A percentile compares a stretch with the other conserved stretches of the same genome.
phyloP scores from a whole-genome alignment of 164 flowering plant genomes.

The Cinnamomum chago region DNA sequence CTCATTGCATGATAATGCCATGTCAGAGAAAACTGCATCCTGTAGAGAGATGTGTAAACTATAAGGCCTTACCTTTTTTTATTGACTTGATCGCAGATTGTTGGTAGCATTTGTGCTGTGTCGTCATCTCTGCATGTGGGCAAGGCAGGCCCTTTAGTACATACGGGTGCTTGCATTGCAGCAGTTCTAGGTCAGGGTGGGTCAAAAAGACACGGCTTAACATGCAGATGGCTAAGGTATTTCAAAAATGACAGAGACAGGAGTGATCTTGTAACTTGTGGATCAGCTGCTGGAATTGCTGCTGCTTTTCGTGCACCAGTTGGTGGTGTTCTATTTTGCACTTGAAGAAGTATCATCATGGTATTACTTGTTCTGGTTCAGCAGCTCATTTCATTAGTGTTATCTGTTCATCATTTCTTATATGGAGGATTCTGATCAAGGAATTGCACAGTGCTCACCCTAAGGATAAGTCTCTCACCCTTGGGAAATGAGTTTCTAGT shows the following conservation, averaged over 20 bases:
- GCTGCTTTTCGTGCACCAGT: constrained; percentile 96
- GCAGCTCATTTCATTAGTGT: not conserved
- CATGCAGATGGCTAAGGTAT: constrained; percentile 75
- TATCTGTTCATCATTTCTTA: not conserved
- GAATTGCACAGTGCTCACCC: no score
- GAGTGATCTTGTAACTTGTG: constrained; percentile 86
- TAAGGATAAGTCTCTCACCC: no score
- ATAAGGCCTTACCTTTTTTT: not conserved
- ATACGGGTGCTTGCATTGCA: constrained; percentile 82
- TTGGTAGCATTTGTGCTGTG: constrained; percentile 80
- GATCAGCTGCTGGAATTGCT: constrained; percentile 93
- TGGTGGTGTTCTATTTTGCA: constrained; percentile 89
- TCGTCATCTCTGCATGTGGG: constrained; percentile 77
- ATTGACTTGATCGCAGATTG: constrained; percentile 39
- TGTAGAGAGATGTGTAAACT: not conserved
- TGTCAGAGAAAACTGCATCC: not conserved
- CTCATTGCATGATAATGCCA: not conserved
- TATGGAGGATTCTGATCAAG: not conserved
- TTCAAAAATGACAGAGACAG: constrained; percentile 90
- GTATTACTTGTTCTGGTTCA: constrained; percentile 24
- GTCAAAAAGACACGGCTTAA: constrained; percentile 59
- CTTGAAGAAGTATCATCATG: constrained; percentile 94
- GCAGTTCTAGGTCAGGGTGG: constrained; percentile 84
- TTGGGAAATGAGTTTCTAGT: no score
- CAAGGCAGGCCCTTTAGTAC: constrained; percentile 94